These are phyloP conservation scores for Amanita brunnescens DNA, from an alignment of 768 basidiomycete species.

Conservation along the genomic window DNA sequence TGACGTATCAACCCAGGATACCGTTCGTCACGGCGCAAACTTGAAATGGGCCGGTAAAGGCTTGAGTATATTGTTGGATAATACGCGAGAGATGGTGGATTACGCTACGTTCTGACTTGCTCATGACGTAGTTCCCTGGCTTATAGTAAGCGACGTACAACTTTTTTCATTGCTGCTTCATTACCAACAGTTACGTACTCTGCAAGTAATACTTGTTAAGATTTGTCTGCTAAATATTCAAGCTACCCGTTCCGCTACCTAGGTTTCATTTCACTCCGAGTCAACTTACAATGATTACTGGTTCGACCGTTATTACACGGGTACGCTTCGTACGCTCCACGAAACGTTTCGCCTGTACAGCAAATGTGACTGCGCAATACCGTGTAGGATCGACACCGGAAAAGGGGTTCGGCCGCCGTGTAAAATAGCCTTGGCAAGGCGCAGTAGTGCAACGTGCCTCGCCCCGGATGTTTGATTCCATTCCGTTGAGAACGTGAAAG, in stretches of 20 bases:
- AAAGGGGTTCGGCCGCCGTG: background rate
- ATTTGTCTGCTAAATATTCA: too few species aligned
- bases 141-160: too few species aligned
- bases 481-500: too few species aligned
- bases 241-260: background rate
- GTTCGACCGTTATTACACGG: background rate
- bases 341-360: background rate
- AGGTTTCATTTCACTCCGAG: background rate
- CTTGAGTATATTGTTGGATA: constrained; percentile 46
- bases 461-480: background rate
- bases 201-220: background rate
- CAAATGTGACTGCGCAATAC: background rate
- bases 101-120: constrained; percentile 33
- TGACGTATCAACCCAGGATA: constrained; percentile 18
- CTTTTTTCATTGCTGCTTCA: too few species aligned
- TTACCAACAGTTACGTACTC: background rate
- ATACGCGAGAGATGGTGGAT: constrained; percentile 37
- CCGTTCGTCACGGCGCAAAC: constrained; percentile 6
- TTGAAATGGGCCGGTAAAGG: constrained; percentile 34
- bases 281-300: background rate
- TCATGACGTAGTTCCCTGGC: background rate
- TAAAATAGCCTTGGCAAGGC: background rate
- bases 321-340: background rate
- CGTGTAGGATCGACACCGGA: background rate
- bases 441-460: background rate